A percentile compares a stretch with the other conserved stretches of the same genome.
Evolutionary conservation across 2,329 filamentous ascomycete species (phyloP).

Genomic region (Trichoderma sp.): DNA sequence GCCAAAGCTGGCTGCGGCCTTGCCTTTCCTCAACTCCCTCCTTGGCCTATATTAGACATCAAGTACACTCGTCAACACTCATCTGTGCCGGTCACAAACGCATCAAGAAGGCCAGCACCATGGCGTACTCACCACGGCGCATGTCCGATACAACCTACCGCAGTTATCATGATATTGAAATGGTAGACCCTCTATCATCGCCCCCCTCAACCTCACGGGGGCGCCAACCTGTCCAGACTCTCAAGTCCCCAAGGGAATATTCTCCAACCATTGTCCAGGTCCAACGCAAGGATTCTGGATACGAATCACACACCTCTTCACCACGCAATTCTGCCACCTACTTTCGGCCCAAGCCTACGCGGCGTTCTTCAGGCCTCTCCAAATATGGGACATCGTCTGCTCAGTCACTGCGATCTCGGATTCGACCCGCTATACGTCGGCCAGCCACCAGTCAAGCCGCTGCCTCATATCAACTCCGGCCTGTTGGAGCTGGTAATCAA

Average conservation of each 20-base stretch:
- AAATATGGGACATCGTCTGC: slow-evolving; percentile 29
- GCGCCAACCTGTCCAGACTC: slow-evolving; percentile 30
- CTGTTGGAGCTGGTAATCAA: slow-evolving; percentile 37
- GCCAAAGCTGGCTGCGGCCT: slow-evolving; percentile 4
- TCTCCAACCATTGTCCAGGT: slow-evolving; percentile 45
- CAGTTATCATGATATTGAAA: slow-evolving; percentile 55
- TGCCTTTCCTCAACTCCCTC: neutral
- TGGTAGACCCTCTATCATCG: slow-evolving; percentile 44
- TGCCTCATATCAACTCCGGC: slow-evolving; percentile 33
- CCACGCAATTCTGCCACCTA: slow-evolving; percentile 44
- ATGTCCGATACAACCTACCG: slow-evolving; percentile 56
- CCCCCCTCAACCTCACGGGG: slow-evolving; percentile 33
- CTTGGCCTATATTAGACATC: neutral
- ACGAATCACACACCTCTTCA: slow-evolving; percentile 51
- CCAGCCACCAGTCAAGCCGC: slow-evolving; percentile 36
- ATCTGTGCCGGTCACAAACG: slow-evolving; percentile 12
- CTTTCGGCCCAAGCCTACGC: slow-evolving; percentile 34
- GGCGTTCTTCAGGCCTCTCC: slow-evolving; percentile 41
- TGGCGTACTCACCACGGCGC: slow-evolving; percentile 32
- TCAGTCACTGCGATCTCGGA: slow-evolving; percentile 37
- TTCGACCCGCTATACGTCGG: slow-evolving; percentile 47
- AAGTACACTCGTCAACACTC: neutral
- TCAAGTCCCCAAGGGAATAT: slow-evolving; percentile 30
- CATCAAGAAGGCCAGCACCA: neutral
- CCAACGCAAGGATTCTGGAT: slow-evolving; percentile 60